Conservation (phyloP, 305 asterid species). For the Fraxinus albicans region DNA sequence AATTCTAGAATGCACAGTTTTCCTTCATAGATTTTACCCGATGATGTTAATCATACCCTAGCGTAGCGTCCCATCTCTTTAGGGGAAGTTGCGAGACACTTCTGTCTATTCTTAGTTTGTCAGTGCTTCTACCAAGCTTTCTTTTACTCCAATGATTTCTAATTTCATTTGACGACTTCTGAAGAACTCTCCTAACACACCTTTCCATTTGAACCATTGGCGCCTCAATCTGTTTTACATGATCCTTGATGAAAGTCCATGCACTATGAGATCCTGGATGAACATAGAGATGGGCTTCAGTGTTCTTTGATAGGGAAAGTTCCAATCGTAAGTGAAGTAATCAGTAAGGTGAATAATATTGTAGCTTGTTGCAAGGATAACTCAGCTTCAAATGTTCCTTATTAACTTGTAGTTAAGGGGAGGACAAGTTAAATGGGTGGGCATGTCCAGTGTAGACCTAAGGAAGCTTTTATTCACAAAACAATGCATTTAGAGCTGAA, state of each 20-base stretch:
- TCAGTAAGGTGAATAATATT: background rate
- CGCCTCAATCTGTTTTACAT: constrained; percentile 2
- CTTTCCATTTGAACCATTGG: background rate
- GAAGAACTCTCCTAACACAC: background rate
- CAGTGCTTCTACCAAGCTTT: background rate
- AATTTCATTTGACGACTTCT: background rate
- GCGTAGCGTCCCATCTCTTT: background rate
- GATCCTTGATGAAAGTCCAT: background rate
- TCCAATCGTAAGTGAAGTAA: background rate
- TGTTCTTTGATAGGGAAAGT: background rate
- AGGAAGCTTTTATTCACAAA: background rate
- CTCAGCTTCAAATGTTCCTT: constrained; percentile 8
- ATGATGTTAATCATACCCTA: background rate
- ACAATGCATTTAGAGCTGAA: background rate
- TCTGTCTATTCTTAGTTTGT: background rate
- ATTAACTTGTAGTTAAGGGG: background rate
- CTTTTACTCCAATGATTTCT: background rate
- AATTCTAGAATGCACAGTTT: constrained; percentile 10
- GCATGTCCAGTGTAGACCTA: background rate
- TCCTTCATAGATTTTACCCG: constrained; percentile 10
- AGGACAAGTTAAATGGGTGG: background rate
- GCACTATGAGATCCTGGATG: background rate
- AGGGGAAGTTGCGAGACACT: background rate
- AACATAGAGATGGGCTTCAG: background rate
- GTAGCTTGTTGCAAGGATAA: background rate